These are phyloP conservation scores for Limtongozyma cylindracea DNA, from an alignment of 805 yeast species.

Conservation along the genomic window DNA sequence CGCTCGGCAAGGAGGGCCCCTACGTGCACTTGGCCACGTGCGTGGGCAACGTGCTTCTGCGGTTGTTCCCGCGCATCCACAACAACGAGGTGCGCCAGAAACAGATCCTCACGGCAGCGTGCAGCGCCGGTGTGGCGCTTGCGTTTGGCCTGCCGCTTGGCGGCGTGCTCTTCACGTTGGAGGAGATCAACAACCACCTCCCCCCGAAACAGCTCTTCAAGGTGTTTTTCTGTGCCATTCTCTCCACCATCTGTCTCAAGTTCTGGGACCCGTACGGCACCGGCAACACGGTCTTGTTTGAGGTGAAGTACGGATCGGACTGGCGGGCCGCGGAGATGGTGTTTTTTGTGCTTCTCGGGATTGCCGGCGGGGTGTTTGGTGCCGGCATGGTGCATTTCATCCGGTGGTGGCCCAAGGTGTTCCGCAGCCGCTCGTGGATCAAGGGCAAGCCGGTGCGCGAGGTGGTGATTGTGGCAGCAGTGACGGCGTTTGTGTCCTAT, in stretches of 20 bases:
- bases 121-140: conserved; percentile 31
- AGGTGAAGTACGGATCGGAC: conserved; percentile 20
- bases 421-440: conserved; percentile 9
- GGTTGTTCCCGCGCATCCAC: conserved; percentile 18
- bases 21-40: conserved; percentile 33
- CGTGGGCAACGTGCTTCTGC: conserved; percentile 25
- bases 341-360: conserved; percentile 19
- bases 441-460: conserved; percentile 15
- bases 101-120: conserved; percentile 27
- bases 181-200: conserved; percentile 28
- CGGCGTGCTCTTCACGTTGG: conserved; percentile 28
- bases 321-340: conserved; percentile 24
- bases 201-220: conserved; percentile 28
- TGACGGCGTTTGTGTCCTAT: conserved; percentile 21
- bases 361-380: conserved; percentile 27
- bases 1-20: conserved; percentile 37
- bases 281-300: conserved; percentile 29
- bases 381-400: conserved; percentile 20
- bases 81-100: conserved; percentile 22
- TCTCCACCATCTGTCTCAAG: conserved; percentile 22
- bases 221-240: conserved; percentile 28
- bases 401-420: conserved; percentile 17
- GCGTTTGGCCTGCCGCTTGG: conserved; percentile 39
- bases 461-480: conserved; percentile 14
- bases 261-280: conserved; percentile 33